Conservation (phyloP, 2,329 filamentous ascomycete species). For the Geoglossum cookeanum region DNA sequence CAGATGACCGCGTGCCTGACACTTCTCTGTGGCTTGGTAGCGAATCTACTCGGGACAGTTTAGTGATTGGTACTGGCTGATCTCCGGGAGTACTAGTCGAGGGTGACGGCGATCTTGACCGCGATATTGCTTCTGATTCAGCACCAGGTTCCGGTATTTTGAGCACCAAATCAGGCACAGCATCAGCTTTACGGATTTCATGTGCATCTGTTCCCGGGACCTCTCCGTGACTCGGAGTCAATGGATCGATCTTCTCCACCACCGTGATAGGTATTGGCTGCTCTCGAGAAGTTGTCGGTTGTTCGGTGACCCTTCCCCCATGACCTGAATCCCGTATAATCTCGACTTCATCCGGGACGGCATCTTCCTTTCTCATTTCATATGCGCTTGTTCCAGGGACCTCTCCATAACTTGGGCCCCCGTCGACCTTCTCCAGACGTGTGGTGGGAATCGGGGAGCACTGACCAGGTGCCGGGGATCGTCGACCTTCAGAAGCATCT, state of each 20-base stretch:
- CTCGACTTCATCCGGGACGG: constrained; percentile 44
- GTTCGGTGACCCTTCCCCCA: constrained; percentile 26
- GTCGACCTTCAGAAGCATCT: constrained; percentile 40
- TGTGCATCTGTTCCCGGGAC: constrained; percentile 43
- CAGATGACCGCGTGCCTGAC: constrained; percentile 40
- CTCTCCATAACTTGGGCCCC: constrained; percentile 37
- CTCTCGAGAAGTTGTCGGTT: constrained; percentile 9
- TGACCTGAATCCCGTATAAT: constrained; percentile 27
- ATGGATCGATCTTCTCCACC: constrained; percentile 42
- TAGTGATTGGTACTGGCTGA: constrained; percentile 19
- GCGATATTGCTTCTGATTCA: not conserved
- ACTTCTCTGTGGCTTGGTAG: constrained; percentile 40
- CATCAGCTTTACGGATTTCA: constrained; percentile 36
- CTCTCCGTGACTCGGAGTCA: constrained; percentile 36
- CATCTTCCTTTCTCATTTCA: constrained; percentile 34
- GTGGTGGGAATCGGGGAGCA: constrained; percentile 29
- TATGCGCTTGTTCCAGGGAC: constrained; percentile 43
- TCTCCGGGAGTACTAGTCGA: not conserved
- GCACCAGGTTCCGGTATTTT: constrained; percentile 6
- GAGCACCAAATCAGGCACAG: constrained; percentile 42
- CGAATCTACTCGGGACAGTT: constrained; percentile 43
- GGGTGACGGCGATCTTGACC: not conserved
- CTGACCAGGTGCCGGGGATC: constrained; percentile 29
- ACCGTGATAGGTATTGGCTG: constrained; percentile 22
- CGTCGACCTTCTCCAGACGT: constrained; percentile 43